These are phyloP conservation scores for Babesia divergens DNA, from an alignment of 169 alveolate genomes.

Conservation along the genomic window DNA sequence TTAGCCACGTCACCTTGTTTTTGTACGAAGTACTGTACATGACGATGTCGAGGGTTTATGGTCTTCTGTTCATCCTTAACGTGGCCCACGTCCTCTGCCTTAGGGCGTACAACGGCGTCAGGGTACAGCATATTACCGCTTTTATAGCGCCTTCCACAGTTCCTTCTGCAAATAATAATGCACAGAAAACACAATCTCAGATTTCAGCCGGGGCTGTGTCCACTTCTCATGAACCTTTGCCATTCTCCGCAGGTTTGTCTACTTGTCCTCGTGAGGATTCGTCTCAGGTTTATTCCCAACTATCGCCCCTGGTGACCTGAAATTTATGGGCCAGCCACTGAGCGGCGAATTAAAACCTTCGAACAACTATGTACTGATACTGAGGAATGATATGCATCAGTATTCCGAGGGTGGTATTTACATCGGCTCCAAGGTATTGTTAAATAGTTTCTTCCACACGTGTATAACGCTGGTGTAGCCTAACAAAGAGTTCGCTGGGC, in stretches of 20 bases:
- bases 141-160: conserved; percentile 21
- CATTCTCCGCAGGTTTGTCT: conserved; percentile 15
- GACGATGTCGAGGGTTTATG: conserved; percentile 16
- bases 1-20: background rate
- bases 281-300: conserved; percentile 17
- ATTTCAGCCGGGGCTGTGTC: conserved; percentile 11
- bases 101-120: background rate
- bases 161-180: background rate
- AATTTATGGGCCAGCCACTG: conserved; percentile 33
- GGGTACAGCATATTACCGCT: conserved; percentile 7
- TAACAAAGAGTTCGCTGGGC: conserved; percentile 52
- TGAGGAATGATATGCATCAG: conserved; percentile 5
- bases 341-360: conserved; percentile 28
- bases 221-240: conserved; percentile 9
- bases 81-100: conserved; percentile 26
- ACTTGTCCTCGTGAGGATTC: background rate
- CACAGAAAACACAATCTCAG: background rate
- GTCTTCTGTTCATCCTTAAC: background rate
- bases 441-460: background rate
- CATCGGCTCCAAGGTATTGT: conserved; percentile 43
- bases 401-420: conserved; percentile 53
- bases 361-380: conserved; percentile 55
- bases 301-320: conserved; percentile 25
- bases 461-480: background rate
- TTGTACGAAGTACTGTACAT: background rate